Evolutionary conservation across 805 yeast genomes (phyloP).

Genomic region (Candida vaughaniae): DNA sequence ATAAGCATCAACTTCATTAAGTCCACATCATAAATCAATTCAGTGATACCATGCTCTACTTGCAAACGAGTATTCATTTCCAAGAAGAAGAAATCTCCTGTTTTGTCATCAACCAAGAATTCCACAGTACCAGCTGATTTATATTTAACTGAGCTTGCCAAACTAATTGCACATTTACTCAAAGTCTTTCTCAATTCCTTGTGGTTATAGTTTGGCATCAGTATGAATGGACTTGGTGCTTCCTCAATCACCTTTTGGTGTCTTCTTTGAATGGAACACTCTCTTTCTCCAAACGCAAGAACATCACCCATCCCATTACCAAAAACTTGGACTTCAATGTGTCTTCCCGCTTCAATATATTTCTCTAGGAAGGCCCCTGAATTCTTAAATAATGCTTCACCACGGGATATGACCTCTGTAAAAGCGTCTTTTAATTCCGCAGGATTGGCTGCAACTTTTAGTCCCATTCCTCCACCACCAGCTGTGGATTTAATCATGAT

Average conservation of each 20-base stretch:
- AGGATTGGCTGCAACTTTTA: conserved; percentile 84
- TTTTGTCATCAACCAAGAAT: conserved; percentile 79
- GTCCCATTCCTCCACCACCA: conserved; percentile 99
- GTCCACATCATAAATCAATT: conserved; percentile 92
- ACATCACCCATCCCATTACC: conserved; percentile 95
- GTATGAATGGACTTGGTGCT: conserved; percentile 90
- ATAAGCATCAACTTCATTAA: conserved; percentile 94
- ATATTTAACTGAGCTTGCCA: conserved; percentile 80
- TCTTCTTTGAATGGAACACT: conserved; percentile 95
- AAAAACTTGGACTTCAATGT: conserved; percentile 93
- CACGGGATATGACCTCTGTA: conserved; percentile 89
- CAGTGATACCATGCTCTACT: conserved; percentile 98
- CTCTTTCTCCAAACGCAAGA: conserved; percentile 94
- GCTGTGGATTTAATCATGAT: conserved; percentile 97
- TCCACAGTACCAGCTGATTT: conserved; percentile 98
- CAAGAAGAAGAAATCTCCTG: conserved; percentile 88
- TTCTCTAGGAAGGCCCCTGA: conserved; percentile 95
- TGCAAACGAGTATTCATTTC: conserved; percentile 96
- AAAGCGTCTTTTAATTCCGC: conserved; percentile 79
- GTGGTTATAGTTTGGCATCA: conserved; percentile 36
- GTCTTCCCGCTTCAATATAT: conserved; percentile 92
- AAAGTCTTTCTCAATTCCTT: conserved; percentile 67
- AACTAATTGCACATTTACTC: conserved; percentile 79
- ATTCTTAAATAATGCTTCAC: conserved; percentile 88
- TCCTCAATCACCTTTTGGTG: conserved; percentile 95